Base-by-base conservation (phyloP, 768 basidiomycete species). In the Rhizopogon salebrosus region DNA sequence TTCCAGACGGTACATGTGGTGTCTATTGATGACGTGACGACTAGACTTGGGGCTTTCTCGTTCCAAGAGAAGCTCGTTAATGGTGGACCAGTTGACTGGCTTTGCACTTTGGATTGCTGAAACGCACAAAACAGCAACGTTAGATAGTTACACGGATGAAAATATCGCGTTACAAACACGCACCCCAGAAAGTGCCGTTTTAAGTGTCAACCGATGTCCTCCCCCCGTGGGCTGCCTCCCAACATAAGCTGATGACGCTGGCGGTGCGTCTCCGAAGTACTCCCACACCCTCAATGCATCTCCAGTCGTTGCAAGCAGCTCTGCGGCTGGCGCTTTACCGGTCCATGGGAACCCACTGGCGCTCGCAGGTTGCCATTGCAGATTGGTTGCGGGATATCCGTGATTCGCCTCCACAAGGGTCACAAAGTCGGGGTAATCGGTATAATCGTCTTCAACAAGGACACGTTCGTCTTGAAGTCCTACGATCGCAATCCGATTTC, bases 1-100 rank as follows among this genome's bases (percentile, higher is more conserved):
- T 99, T 97, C 97, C 97, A 99, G 22, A 98, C 89, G 1, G 97
- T 98, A 67, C 95, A 98, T 13, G 95, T 97, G 48, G 97, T 99
- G 66, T 99, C 97, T 61, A 98, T 95, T 7, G 94, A 97, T 22
- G 95, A 95, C 6, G 97, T 99, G 35, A 98, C 95, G 60, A 98
- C 86, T 46, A 92, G 82, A 56, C 84, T 85, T 1, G 95, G 93
- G 0, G 87, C 78, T 63, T 94, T 89, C 61, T 93, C 86, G 65
- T 97, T 98, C 97, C 97, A 99, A 0, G 94, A 94, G 71, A 99
- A 97, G 67, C 88, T 92, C 11, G 97, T 99, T 57, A 98, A 72
- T 1, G 97, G 97, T 3, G 97, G 94, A 4, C 87, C 88, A 27
- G 83, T 84, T 42, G 82, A 82, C 62, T 88, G 84, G 59, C 78